Percentiles rank a stretch among this genome's conserved stretches.
phyloP scores from a whole-genome alignment of 352 stramenopile species.

The Chrysophaeum taylorii region DNA sequence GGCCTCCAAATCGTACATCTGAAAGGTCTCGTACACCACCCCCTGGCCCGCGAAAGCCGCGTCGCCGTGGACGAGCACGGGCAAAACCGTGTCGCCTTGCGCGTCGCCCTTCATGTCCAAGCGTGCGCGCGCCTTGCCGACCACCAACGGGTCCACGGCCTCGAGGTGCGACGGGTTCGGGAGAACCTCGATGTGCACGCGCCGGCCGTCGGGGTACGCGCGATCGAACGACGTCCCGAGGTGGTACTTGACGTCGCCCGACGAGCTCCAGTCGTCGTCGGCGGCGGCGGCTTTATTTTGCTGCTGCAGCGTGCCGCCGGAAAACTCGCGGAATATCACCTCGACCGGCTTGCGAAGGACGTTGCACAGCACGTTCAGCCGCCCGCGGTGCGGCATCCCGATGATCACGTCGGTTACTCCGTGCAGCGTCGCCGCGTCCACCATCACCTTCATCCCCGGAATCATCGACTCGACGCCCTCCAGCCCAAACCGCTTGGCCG shows the following conservation, averaged over 20 bases:
- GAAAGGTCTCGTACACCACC: conserved; percentile 96
- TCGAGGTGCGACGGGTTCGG: conserved; percentile 98
- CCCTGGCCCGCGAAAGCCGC: conserved; percentile 91
- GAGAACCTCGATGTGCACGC: conserved; percentile 86
- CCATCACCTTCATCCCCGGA: conserved; percentile 80
- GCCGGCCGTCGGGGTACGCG: conserved; percentile 80
- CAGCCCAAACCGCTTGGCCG: conserved; percentile 96
- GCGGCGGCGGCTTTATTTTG: conserved; percentile 54
- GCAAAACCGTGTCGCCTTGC: conserved; percentile 75
- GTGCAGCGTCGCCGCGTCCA: conserved; percentile 83
- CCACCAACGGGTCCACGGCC: conserved; percentile 91
- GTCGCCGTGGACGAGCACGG: conserved; percentile 95
- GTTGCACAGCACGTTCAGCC: conserved; percentile 96
- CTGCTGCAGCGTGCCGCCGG: conserved; percentile 83
- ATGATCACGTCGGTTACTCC: conserved; percentile 94
- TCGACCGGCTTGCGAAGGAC: conserved; percentile 91
- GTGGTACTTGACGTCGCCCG: conserved; percentile 97
- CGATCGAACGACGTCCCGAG: conserved; percentile 90
- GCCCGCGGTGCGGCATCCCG: conserved; percentile 95
- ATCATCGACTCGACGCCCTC: conserved; percentile 93
- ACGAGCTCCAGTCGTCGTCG: conserved; percentile 63
- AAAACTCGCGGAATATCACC: conserved; percentile 90
- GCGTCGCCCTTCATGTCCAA: conserved; percentile 46
- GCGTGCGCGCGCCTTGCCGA: conserved; percentile 78
- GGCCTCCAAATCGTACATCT: conserved; percentile 77